phyloP scores from a whole-genome alignment of 176 grass and related monocot species.

The Phoenix dactylifera region DNA sequence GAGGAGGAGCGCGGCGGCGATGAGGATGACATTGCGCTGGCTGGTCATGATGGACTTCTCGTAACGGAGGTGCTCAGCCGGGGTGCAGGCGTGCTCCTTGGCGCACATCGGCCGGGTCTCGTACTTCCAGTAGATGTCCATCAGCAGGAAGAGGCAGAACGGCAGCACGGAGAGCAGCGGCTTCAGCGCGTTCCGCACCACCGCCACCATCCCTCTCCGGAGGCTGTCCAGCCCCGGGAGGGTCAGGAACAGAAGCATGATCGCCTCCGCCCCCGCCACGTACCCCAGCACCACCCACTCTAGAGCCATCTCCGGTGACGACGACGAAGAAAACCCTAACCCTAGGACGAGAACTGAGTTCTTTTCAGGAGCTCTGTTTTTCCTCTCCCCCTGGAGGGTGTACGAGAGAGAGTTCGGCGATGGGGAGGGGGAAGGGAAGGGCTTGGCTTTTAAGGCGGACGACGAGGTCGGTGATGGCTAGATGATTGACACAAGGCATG shows the following conservation, averaged over 20 bases:
- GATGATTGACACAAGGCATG: no score
- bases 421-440: no score
- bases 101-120: slow-evolving; percentile 69
- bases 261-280: slow-evolving; percentile 82
- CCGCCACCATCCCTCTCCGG: slow-evolving; percentile 61
- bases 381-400: no score
- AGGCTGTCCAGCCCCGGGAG: slow-evolving; percentile 67
- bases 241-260: slow-evolving; percentile 95
- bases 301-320: slow-evolving; percentile 45
- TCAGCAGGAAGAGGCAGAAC: slow-evolving; percentile 83
- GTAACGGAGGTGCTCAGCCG: slow-evolving; percentile 81
- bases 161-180: slow-evolving; percentile 85
- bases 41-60: slow-evolving; percentile 98
- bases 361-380: no score
- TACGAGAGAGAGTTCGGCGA: no score
- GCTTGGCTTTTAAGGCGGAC: no score
- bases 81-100: slow-evolving; percentile 74
- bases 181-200: slow-evolving; percentile 69
- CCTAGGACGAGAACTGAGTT: no score
- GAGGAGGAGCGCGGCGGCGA: slow-evolving; percentile 73
- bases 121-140: slow-evolving; percentile 99
- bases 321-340: no score
- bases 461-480: no score
- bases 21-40: slow-evolving; percentile 89
- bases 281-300: slow-evolving; percentile 96